A percentile compares a stretch with the other conserved stretches of the same genome.
Conservation (phyloP, 768 basidiomycete species). For the Nidula microcarpa region DNA sequence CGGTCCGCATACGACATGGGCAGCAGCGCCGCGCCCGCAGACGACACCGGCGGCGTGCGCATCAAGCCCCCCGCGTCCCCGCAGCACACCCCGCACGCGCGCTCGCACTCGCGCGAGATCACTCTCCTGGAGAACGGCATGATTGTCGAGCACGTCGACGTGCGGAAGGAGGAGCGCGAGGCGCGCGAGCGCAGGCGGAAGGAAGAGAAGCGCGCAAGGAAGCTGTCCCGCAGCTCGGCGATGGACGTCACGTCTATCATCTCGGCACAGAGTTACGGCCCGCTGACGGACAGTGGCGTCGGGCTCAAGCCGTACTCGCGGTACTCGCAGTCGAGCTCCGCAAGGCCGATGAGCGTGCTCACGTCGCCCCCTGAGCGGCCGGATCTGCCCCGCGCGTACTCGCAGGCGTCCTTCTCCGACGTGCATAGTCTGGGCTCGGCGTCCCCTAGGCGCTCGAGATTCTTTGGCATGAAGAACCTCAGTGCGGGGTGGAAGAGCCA, state of each 20-base stretch:
- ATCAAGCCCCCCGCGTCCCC: slow-evolving; percentile 53
- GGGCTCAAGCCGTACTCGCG: slow-evolving; percentile 54
- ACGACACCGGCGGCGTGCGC: slow-evolving; percentile 64
- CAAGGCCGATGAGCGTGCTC: slow-evolving; percentile 58
- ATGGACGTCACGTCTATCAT: slow-evolving; percentile 74
- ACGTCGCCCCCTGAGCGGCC: slow-evolving; percentile 58
- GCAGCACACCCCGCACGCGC: slow-evolving; percentile 36
- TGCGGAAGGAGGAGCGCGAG: slow-evolving; percentile 75
- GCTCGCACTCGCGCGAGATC: slow-evolving; percentile 64
- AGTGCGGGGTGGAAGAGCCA: slow-evolving; percentile 74
- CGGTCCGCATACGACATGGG: slow-evolving; percentile 75
- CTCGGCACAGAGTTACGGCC: slow-evolving; percentile 56
- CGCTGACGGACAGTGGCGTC: slow-evolving; percentile 52
- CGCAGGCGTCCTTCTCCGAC: slow-evolving; percentile 80
- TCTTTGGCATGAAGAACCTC: slow-evolving; percentile 75
- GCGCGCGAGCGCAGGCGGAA: slow-evolving; percentile 66
- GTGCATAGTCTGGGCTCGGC: slow-evolving; percentile 67
- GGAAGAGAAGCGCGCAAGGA: slow-evolving; percentile 71
- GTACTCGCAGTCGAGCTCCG: slow-evolving; percentile 50
- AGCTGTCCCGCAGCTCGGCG: slow-evolving; percentile 67
- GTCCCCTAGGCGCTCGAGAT: slow-evolving; percentile 67
- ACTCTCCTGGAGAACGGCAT: slow-evolving; percentile 86
- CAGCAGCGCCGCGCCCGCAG: slow-evolving; percentile 38
- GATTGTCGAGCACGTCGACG: slow-evolving; percentile 85
- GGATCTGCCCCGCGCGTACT: slow-evolving; percentile 64